These are phyloP conservation scores for Prunus mira DNA, from an alignment of 306 rosid species.

Conservation along the genomic window DNA sequence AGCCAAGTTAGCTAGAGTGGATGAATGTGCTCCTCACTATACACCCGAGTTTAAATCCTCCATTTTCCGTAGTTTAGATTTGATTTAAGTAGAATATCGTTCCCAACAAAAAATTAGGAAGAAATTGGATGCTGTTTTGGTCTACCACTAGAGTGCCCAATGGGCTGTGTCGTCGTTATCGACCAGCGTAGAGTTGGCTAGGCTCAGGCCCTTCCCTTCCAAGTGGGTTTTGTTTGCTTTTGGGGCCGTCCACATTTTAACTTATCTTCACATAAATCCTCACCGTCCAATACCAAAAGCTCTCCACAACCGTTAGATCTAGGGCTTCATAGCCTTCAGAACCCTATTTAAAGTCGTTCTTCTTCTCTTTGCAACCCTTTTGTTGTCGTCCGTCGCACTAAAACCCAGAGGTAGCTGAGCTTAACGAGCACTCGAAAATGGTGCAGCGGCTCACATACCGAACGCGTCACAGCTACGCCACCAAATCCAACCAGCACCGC, in stretches of 20 bases:
- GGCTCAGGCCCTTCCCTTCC: background rate
- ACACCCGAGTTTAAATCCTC: too few relatives aligned
- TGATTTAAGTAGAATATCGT: too few relatives aligned
- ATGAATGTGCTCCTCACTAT: too few relatives aligned
- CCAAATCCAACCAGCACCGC: conserved; percentile 84
- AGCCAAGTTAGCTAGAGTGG: too few relatives aligned
- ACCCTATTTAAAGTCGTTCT: conserved; percentile 20
- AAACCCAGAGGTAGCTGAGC: background rate
- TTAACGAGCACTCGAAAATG: conserved; percentile 34
- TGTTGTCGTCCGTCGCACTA: background rate
- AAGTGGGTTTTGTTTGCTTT: background rate
- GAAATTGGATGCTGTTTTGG: too few relatives aligned
- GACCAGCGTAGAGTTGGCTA: background rate
- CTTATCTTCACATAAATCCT: background rate
- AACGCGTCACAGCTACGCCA: conserved; percentile 78
- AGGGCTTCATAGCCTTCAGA: conserved; percentile 28
- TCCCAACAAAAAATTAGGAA: background rate
- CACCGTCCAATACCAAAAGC: conserved; percentile 2
- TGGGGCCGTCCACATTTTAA: background rate
- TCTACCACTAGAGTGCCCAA: background rate
- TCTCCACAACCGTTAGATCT: conserved; percentile 32
- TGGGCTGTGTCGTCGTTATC: background rate
- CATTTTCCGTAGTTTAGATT: too few relatives aligned
- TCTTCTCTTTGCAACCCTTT: accelerated
- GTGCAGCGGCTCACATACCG: conserved; percentile 88